A percentile compares a stretch with the other conserved stretches of the same genome.
These are phyloP conservation scores for Nicotiana knightiana DNA, from an alignment of 257 asterid species.

Conservation along the genomic window DNA sequence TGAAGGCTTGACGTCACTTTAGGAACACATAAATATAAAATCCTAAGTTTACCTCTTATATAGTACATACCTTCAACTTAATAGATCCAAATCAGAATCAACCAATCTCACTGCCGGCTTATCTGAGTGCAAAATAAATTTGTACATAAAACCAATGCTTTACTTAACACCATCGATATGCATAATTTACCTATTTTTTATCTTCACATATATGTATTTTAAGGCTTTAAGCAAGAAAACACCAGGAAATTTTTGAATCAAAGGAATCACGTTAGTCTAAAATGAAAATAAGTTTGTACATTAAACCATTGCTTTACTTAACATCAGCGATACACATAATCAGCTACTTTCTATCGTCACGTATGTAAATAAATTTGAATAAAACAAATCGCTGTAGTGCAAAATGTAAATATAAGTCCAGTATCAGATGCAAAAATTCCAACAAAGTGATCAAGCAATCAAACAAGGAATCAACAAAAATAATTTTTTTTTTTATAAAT, in stretches of 20 bases:
- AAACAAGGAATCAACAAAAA: background rate
- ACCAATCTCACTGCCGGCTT: background rate
- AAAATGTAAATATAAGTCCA: background rate
- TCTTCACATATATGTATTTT: too few relatives aligned
- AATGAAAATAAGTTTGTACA: background rate
- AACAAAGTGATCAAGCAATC: background rate
- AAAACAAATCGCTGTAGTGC: background rate
- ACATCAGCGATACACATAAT: background rate
- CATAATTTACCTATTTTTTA: background rate
- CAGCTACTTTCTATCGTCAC: background rate
- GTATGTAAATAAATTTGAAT: background rate
- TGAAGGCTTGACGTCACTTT: too few relatives aligned
- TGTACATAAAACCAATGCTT: background rate
- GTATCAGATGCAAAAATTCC: background rate
- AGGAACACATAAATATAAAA: too few relatives aligned
- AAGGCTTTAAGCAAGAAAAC: too few relatives aligned
- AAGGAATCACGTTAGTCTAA: too few relatives aligned
- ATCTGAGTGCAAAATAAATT: background rate
- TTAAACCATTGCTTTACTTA: background rate
- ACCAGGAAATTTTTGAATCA: too few relatives aligned
- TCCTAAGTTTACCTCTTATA: too few relatives aligned
- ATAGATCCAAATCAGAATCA: background rate
- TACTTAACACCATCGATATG: background rate
- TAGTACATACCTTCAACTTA: background rate
- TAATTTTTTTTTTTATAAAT: background rate